Evolutionary conservation across 441 rosid genomes (phyloP), one percentile per base, ranked within the genome.

Genomic region (Eugenia klotzschiana): DNA sequence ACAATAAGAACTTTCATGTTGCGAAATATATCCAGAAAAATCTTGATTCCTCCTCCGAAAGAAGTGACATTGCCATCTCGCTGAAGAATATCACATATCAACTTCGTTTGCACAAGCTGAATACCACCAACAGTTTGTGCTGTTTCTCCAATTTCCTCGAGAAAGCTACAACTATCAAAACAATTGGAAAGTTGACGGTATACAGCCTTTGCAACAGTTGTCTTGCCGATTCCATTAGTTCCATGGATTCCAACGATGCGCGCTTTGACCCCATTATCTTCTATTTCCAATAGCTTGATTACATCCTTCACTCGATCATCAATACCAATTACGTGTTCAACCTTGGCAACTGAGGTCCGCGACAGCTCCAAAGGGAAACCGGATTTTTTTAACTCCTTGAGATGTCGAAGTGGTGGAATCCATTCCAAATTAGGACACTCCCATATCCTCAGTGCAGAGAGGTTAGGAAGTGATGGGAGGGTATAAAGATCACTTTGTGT

Each of bases 241-340:
- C 74, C 74, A 64, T 33, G 7, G 7, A 64, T 33, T 64, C 43
- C 43, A 4, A 64, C 43, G 0, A 64, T 33, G n/a, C 14, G 14
- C 2, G 0, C 0, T 33, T 0, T 0, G 16, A 0, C n/a, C 14
- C 2, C 1, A 18, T 33, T 41, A 33, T 64, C 43, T 0, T 8
- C 7, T 0, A 18, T 33, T 1, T 4, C n/a, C 74, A 64, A 33
- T 64, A 64, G 1, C 0, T 27, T 0, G n/a, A 64, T 64, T 0
- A 29, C 13, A 0, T 64, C 74, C 74, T 33, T 29, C 43, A 64
- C 74, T 64, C 7, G 74, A 29, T 64, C 74, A 16, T 4, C 1
- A 33, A 64, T 64, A 33, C 74, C n/a, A 4, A 0, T 33, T 8
- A 64, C 0, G 2, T 2, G 14, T 64, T 64, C 74, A 64, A 1